Evolutionary conservation across 306 rosid genomes (phyloP), one percentile per base, ranked within the genome.

Genomic region (Dicorynia guianensis): DNA sequence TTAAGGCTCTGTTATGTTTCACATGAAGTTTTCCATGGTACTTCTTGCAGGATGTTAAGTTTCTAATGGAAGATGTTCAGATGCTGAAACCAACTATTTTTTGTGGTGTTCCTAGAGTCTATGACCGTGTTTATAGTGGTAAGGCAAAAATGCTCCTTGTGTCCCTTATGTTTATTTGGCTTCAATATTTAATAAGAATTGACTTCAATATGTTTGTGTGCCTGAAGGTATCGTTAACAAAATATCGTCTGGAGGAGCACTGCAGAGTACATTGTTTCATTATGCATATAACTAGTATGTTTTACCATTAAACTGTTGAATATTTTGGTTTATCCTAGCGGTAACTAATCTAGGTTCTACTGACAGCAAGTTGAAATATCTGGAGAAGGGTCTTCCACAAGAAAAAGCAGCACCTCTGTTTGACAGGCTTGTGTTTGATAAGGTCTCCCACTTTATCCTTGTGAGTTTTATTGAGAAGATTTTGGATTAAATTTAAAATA

Each of bases 21-120:
- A 36, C 12, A n/a, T 73, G 63, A 19, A 53, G 15, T 7, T 35
- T 65, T 69, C 44, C 36, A 44, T 85, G 80, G 33, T 67, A 71
- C 59, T 79, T 76, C 36, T 60, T 75, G 43, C 82, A 94, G 98
- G 98, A 94, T 79, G 77, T 94, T 42, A 87, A 96, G 71, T 92
- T 87, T 79, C 77, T 94, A 69, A 78, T 92, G 89, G 97, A 92
- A 19, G 98, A 94, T 67, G 68, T 94, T 68, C 96, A 90, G 76
- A 84, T 85, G 56, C 84, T 90, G 75, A 89, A 81, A 79, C 98
- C 98, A 72, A 85, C 93, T 52, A 71, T 90, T 52, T 94, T 92
- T 78, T 94, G 91, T 74, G 97, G 94, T 4, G 98, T 94, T 54
- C 97, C 98, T 70, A 86, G 98, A 76, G 93, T 94, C 71, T 92